phyloP scores from a whole-genome alignment of 1,284 basidiomycete species.

The Ustilago tritici region DNA sequence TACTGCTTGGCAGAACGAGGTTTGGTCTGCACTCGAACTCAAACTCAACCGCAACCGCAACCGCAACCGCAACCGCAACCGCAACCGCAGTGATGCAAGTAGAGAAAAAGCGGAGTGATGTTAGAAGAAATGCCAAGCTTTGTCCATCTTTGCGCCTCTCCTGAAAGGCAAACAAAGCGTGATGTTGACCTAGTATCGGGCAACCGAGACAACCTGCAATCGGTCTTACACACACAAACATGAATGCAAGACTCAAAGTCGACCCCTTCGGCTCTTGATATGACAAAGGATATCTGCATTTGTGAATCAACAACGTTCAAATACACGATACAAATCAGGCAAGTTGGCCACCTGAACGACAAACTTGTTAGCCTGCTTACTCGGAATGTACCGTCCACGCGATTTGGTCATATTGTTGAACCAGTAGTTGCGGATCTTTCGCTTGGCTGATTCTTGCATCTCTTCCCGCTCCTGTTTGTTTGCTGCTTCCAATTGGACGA shows the following conservation, averaged over 20 bases:
- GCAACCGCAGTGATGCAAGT: too few relatives aligned
- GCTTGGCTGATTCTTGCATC: constrained; percentile 2
- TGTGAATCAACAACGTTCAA: constrained; percentile 61
- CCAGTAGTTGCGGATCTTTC: constrained; percentile 54
- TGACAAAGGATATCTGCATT: too few relatives aligned
- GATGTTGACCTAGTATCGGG: too few relatives aligned
- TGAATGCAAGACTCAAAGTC: too few relatives aligned
- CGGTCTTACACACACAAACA: too few relatives aligned
- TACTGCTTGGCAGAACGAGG: constrained; percentile 24
- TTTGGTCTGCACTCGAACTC: constrained; percentile 36
- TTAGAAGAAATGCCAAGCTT: too few relatives aligned
- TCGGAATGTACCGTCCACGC: constrained; percentile 35
- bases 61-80: too few relatives aligned
- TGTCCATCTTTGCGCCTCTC: too few relatives aligned
- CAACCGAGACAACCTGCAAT: too few relatives aligned
- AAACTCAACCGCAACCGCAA: background rate
- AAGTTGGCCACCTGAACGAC: constrained; percentile 63
- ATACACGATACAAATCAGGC: constrained; percentile 67
- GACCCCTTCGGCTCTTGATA: too few relatives aligned
- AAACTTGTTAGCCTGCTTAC: constrained; percentile 31
- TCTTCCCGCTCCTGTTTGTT: constrained; percentile 11
- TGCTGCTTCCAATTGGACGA: background rate
- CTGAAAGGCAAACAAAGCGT: too few relatives aligned
- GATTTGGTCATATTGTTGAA: constrained; percentile 56
- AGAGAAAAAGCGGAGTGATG: background rate